These are phyloP conservation scores for Quercus bicolor DNA, from an alignment of 306 rosid genomes.

Conservation along the genomic window DNA sequence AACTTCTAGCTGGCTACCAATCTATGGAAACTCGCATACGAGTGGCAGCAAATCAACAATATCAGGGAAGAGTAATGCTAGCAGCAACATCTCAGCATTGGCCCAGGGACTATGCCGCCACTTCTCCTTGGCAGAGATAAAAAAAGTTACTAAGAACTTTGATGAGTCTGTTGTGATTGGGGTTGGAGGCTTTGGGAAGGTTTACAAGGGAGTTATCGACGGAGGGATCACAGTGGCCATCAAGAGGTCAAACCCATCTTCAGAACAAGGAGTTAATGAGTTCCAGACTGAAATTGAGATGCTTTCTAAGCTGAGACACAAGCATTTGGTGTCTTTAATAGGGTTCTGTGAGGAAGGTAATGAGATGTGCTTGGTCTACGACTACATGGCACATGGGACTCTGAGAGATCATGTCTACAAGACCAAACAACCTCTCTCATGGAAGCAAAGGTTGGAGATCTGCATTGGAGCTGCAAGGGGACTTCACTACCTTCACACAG, in stretches of 20 bases:
- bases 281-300: slow-evolving; percentile 58
- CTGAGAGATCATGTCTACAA: slow-evolving; percentile 51
- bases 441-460: slow-evolving; percentile 60
- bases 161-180: slow-evolving; percentile 55
- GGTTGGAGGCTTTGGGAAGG: slow-evolving; percentile 65
- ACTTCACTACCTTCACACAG: slow-evolving; percentile 62
- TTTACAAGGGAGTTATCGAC: slow-evolving; percentile 49
- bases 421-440: slow-evolving; percentile 42
- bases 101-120: slow-evolving; percentile 53
- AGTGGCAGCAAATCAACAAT: slow-evolving; percentile 21
- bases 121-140: slow-evolving; percentile 47
- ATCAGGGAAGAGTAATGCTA: slow-evolving; percentile 34
- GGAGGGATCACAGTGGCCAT: slow-evolving; percentile 42
- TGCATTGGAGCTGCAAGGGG: slow-evolving; percentile 65
- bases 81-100: slow-evolving; percentile 26
- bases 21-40: slow-evolving; percentile 25
- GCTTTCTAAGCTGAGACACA: slow-evolving; percentile 62
- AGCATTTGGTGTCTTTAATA: slow-evolving; percentile 59
- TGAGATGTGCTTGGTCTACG: slow-evolving; percentile 59
- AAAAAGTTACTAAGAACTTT: slow-evolving; percentile 38
- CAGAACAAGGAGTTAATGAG: slow-evolving; percentile 58
- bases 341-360: slow-evolving; percentile 50
- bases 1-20: slow-evolving; percentile 50
- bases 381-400: slow-evolving; percentile 53
- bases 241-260: slow-evolving; percentile 52